These are phyloP conservation scores for Coniferiporia sulphurascens DNA, from an alignment of 1,284 basidiomycete genomes.

Conservation along the genomic window DNA sequence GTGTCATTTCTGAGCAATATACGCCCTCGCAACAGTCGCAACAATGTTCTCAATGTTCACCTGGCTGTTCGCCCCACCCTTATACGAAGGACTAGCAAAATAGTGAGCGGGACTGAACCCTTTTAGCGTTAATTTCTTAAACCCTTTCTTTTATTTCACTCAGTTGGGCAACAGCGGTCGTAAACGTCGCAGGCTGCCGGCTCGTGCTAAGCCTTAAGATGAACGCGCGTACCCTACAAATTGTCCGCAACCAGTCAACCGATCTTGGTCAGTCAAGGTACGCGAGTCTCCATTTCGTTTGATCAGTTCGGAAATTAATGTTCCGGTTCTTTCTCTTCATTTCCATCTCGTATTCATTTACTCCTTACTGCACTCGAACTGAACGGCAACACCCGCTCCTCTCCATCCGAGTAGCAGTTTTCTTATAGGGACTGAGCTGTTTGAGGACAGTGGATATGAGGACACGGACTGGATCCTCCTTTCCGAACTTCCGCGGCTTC, in stretches of 20 bases:
- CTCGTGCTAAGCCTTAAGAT: slow-evolving; percentile 17
- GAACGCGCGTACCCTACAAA: slow-evolving; percentile 13
- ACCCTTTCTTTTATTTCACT: not conserved
- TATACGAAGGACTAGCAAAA: slow-evolving; percentile 13
- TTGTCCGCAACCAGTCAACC: not conserved
- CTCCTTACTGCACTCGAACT: too few species aligned
- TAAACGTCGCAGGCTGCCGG: slow-evolving; percentile 16
- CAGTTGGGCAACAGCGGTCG: slow-evolving; percentile 18
- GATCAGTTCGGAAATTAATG: not conserved
- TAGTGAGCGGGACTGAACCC: slow-evolving; percentile 9
- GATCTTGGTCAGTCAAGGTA: slow-evolving; percentile 15
- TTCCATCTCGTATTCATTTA: too few species aligned
- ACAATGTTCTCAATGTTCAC: slow-evolving; percentile 18
- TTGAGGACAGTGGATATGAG: slow-evolving; percentile 3
- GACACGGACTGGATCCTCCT: slow-evolving; percentile 2
- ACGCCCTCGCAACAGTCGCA: not conserved
- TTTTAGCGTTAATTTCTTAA: not conserved
- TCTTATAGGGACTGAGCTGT: too few species aligned
- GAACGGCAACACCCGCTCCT: too few species aligned
- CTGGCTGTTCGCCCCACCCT: slow-evolving; percentile 11
- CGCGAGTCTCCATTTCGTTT: not conserved
- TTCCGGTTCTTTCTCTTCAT: not conserved
- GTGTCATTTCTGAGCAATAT: not conserved
- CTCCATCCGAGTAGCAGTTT: too few species aligned
- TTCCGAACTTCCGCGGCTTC: slow-evolving; percentile 1